A percentile compares a stretch with the other conserved stretches of the same genome.
phyloP scores from a whole-genome alignment of 78 protist genomes.

The Protostelium mycophagum region DNA sequence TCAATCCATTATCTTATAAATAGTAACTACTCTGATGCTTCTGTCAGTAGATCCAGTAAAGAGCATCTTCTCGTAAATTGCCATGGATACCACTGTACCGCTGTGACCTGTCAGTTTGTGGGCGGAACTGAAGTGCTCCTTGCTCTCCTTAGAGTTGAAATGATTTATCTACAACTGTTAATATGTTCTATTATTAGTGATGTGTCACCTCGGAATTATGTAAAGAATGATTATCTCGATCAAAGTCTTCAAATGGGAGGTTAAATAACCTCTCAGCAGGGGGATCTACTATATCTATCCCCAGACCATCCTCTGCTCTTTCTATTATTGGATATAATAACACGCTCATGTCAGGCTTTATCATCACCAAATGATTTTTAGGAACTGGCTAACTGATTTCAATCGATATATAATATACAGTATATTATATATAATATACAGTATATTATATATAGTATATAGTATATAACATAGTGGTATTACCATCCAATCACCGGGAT shows the following conservation, averaged over 20 bases:
- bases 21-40: not conserved
- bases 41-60: not conserved
- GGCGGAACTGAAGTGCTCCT: not conserved
- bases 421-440: too few relatives aligned
- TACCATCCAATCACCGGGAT: not conserved
- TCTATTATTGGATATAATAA: not conserved
- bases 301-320: too few relatives aligned
- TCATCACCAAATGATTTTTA: not conserved
- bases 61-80: not conserved
- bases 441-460: too few relatives aligned
- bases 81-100: not conserved
- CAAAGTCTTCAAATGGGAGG: too few relatives aligned
- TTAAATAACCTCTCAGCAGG: too few relatives aligned
- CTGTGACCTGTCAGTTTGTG: not conserved
- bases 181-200: too few relatives aligned
- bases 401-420: too few relatives aligned
- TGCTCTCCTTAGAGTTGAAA: too few relatives aligned
- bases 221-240: too few relatives aligned
- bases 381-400: slow-evolving; percentile 6
- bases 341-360: slow-evolving; percentile 6
- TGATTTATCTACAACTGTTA: too few relatives aligned
- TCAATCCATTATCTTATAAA: not conserved
- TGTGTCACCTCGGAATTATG: too few relatives aligned
- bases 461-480: not conserved
- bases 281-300: too few relatives aligned